These are phyloP conservation scores for Pythium pyrilobum DNA, from an alignment of 352 stramenopile species.

Conservation along the genomic window DNA sequence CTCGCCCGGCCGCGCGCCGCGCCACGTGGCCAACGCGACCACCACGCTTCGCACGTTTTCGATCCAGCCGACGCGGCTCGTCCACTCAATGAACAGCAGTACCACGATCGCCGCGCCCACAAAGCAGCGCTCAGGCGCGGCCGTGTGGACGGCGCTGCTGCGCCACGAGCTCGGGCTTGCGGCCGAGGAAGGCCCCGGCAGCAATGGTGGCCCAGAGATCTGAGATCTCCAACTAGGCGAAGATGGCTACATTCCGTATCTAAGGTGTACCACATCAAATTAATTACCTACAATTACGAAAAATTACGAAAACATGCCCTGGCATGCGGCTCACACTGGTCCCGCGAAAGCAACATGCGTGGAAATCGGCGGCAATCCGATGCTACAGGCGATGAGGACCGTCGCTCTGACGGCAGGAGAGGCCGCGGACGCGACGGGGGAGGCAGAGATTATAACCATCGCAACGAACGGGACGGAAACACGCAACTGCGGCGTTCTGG, in stretches of 20 bases:
- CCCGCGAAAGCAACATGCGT: too few species aligned
- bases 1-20: background rate
- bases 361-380: too few species aligned
- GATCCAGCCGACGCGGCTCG: background rate
- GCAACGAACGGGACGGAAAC: background rate
- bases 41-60: slow-evolving; percentile 8
- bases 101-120: background rate
- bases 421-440: too few species aligned
- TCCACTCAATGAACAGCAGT: background rate
- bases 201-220: background rate
- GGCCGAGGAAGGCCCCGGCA: background rate
- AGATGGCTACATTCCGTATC: slow-evolving; percentile 3
- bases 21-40: background rate
- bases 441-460: too few species aligned
- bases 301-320: background rate
- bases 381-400: too few species aligned
- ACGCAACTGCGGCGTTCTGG: background rate
- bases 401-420: too few species aligned
- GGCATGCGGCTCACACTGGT: too few species aligned
- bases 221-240: background rate
- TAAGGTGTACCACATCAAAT: background rate
- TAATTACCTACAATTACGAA: background rate
- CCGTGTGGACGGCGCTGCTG: slow-evolving; percentile 15
- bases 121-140: background rate
- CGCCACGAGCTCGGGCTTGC: slow-evolving; percentile 11